Conservation (phyloP, 805 yeast genomes). For the Yarrowia keelungensis region DNA sequence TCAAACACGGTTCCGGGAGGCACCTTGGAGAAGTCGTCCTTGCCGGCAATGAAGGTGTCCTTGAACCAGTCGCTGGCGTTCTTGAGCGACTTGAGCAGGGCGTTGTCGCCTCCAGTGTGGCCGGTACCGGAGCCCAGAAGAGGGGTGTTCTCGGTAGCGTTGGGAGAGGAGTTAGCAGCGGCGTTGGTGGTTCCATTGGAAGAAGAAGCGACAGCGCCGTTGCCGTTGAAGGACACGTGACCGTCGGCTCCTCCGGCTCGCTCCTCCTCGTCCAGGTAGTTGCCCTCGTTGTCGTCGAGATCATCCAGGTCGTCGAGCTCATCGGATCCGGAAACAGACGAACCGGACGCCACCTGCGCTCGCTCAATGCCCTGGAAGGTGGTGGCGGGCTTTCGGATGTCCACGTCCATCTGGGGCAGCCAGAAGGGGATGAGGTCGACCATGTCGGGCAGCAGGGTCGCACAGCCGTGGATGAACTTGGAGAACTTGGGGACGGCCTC, state of each 20-base stretch:
- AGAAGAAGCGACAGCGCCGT: conserved; percentile 10
- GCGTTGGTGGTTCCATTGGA: conserved; percentile 25
- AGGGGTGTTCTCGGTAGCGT: conserved; percentile 44
- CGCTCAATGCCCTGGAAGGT: conserved; percentile 70
- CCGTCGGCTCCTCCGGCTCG: conserved; percentile 40
- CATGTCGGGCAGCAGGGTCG: conserved; percentile 84
- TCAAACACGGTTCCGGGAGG: conserved; percentile 71
- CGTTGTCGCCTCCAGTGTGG: background rate
- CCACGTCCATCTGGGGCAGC: conserved; percentile 96
- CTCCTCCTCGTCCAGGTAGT: conserved; percentile 47
- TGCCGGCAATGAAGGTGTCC: conserved; percentile 51
- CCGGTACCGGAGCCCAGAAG: conserved; percentile 38
- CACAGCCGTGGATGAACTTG: conserved; percentile 95
- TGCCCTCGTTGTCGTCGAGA: conserved; percentile 44
- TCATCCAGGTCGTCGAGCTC: conserved; percentile 52
- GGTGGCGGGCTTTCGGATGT: conserved; percentile 85
- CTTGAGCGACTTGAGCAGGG: conserved; percentile 39
- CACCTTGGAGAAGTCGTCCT: conserved; percentile 60
- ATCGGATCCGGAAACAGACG: conserved; percentile 47
- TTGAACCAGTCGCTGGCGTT: conserved; percentile 42
- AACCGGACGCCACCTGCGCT: conserved; percentile 46
- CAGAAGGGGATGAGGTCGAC: conserved; percentile 92
- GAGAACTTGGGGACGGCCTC: conserved; percentile 99
- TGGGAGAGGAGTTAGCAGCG: conserved; percentile 18
- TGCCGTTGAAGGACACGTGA: conserved; percentile 21